Conservation (phyloP, 2,329 filamentous ascomycete genomes). For the Pezicula rhizophila region DNA sequence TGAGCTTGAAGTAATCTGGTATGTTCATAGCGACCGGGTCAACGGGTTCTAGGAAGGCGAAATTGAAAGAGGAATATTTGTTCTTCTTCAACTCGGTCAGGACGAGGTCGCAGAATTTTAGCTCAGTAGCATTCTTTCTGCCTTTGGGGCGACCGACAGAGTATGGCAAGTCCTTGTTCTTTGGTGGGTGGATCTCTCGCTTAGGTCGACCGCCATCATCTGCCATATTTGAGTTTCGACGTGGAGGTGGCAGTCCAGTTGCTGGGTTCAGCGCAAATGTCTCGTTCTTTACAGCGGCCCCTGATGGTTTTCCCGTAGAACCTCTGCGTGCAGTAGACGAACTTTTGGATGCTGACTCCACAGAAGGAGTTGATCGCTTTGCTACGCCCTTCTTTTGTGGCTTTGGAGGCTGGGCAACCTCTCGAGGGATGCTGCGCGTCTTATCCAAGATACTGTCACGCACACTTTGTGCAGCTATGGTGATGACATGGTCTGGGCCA, state of each 20-base stretch:
- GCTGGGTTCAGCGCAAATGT: conserved; percentile 74
- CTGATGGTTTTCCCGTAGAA: conserved; percentile 27
- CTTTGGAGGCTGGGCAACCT: conserved; percentile 48
- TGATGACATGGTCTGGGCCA: conserved; percentile 68
- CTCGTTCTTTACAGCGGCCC: conserved; percentile 36
- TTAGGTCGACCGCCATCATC: conserved; percentile 73
- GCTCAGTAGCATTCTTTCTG: conserved; percentile 81
- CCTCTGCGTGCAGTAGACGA: conserved; percentile 29
- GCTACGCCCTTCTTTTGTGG: conserved; percentile 51
- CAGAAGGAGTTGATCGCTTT: conserved; percentile 32
- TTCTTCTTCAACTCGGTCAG: conserved; percentile 70
- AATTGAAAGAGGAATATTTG: conserved; percentile 62
- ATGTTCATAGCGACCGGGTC: conserved; percentile 93
- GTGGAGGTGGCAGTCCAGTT: conserved; percentile 68
- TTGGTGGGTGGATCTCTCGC: conserved; percentile 87
- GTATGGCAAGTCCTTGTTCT: conserved; percentile 87
- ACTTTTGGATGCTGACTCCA: conserved; percentile 30
- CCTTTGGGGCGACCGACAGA: conserved; percentile 71
- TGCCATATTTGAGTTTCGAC: conserved; percentile 73
- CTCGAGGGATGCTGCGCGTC: conserved; percentile 38
- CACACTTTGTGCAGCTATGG: conserved; percentile 46
- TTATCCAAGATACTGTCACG: conserved; percentile 56
- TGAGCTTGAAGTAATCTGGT: conserved; percentile 84
- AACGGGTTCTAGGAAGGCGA: conserved; percentile 76
- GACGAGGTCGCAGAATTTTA: conserved; percentile 83